Percentiles rank a stretch among this genome's conserved stretches.
These are phyloP conservation scores for Tulasnella sp. DNA, from an alignment of 768 basidiomycete species.

Conservation along the genomic window DNA sequence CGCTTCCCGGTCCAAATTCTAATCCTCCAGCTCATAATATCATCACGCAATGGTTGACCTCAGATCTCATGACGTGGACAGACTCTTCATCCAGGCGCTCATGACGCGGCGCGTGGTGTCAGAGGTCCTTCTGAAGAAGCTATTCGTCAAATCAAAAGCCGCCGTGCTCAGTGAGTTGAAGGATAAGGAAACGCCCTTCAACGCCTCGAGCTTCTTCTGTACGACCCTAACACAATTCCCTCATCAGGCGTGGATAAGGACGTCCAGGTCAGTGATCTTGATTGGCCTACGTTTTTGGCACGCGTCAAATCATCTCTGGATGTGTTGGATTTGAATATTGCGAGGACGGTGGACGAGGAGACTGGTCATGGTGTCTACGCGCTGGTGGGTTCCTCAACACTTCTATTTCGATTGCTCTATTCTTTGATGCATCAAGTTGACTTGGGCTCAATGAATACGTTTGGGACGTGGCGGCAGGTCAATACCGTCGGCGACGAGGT, in stretches of 20 bases:
- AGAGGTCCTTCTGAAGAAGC: slow-evolving; percentile 46
- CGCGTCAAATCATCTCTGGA: slow-evolving; percentile 53
- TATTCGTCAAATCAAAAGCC: slow-evolving; percentile 58
- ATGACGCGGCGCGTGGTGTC: slow-evolving; percentile 60
- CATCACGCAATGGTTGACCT: no score
- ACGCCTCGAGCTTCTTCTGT: background rate
- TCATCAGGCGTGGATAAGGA: slow-evolving; percentile 41
- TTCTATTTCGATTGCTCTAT: no score
- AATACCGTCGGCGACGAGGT: slow-evolving; percentile 72
- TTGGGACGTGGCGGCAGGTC: no score
- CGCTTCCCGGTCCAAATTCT: no score
- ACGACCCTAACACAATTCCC: background rate
- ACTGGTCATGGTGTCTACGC: slow-evolving; percentile 55
- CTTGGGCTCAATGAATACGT: no score
- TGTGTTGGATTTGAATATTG: slow-evolving; percentile 62
- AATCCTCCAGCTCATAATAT: no score
- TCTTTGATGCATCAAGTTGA: no score
- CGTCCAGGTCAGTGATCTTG: slow-evolving; percentile 34
- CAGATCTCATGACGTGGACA: slow-evolving; percentile 8
- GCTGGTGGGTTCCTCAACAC: slow-evolving; percentile 38
- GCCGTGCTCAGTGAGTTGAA: slow-evolving; percentile 48
- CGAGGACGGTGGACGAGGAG: slow-evolving; percentile 48
- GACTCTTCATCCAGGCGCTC: slow-evolving; percentile 69
- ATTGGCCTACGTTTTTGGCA: slow-evolving; percentile 49
- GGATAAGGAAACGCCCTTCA: background rate